Conservation (phyloP, 2,329 filamentous ascomycete species). For the Akanthomyces dipterigenus region DNA sequence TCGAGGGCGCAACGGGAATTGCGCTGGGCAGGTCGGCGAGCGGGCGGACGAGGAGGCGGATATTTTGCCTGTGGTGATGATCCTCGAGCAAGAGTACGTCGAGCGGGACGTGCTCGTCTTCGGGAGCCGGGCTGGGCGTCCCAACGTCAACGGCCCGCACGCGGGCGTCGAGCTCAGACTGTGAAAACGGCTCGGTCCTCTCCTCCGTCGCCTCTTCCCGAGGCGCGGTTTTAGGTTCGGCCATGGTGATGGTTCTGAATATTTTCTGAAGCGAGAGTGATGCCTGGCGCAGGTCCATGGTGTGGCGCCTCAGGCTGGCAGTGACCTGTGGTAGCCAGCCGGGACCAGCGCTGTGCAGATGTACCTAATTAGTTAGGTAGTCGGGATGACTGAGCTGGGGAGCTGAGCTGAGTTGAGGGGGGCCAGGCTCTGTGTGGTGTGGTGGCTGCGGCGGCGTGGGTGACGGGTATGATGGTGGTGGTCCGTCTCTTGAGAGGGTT, state of each 20-base stretch:
- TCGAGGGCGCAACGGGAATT: conserved; percentile 50
- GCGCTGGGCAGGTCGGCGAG: conserved; percentile 43
- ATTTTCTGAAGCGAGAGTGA: conserved; percentile 11
- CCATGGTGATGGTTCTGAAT: conserved; percentile 31
- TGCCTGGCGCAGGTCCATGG: conserved; percentile 16
- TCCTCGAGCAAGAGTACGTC: conserved; percentile 46
- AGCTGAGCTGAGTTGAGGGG: background rate
- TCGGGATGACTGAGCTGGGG: background rate
- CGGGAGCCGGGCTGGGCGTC: conserved; percentile 26
- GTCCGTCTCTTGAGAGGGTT: background rate
- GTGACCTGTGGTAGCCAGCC: background rate
- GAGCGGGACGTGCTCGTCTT: conserved; percentile 42
- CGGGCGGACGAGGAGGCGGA: conserved; percentile 51
- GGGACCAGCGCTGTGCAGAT: background rate
- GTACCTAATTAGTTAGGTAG: too few species aligned
- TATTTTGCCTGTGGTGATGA: conserved; percentile 46
- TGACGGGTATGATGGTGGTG: background rate
- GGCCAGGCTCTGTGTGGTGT: background rate
- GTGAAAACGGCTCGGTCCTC: conserved; percentile 52
- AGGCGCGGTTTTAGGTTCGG: conserved; percentile 34
- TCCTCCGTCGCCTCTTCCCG: conserved; percentile 38
- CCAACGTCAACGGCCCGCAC: conserved; percentile 40
- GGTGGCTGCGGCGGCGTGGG: conserved; percentile 1
- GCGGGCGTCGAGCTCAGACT: conserved; percentile 48
- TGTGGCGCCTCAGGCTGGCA: conserved; percentile 15